phyloP scores from a whole-genome alignment of 2,329 filamentous ascomycete genomes.

The Cladophialophora exuberans region DNA sequence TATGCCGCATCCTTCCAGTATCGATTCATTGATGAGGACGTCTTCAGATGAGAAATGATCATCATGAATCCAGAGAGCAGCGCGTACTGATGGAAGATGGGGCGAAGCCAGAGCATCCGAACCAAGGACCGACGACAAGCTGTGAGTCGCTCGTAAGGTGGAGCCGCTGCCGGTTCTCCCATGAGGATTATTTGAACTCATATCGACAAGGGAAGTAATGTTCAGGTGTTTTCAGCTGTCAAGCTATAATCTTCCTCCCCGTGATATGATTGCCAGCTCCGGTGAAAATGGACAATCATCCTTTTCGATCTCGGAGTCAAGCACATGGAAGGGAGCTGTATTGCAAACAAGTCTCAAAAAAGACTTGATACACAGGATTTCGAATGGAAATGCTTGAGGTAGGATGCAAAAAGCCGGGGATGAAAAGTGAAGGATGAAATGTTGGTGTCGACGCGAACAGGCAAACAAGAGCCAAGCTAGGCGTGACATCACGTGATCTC shows the following conservation, averaged over 20 bases:
- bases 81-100: slow-evolving; percentile 19
- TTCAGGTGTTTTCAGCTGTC: background rate
- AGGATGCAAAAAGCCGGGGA: too few relatives aligned
- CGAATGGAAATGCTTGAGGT: too few relatives aligned
- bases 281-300: background rate
- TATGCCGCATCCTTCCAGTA: slow-evolving; percentile 63
- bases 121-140: slow-evolving; percentile 6
- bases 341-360: too few relatives aligned
- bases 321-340: slow-evolving; percentile 1
- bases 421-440: too few relatives aligned
- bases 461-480: too few relatives aligned
- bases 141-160: slow-evolving; percentile 20
- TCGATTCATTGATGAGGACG: slow-evolving; percentile 61
- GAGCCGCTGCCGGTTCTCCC: slow-evolving; percentile 30
- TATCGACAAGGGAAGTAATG: too few relatives aligned
- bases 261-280: background rate
- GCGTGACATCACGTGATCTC: too few relatives aligned
- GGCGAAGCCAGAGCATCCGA: background rate
- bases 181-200: too few relatives aligned
- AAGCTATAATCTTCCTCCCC: background rate
- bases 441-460: too few relatives aligned
- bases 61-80: slow-evolving; percentile 61
- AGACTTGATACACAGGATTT: too few relatives aligned
- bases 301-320: background rate
- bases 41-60: slow-evolving; percentile 78